Conservation (phyloP, 805 yeast species). For the Wickerhamomyces silvicola region DNA sequence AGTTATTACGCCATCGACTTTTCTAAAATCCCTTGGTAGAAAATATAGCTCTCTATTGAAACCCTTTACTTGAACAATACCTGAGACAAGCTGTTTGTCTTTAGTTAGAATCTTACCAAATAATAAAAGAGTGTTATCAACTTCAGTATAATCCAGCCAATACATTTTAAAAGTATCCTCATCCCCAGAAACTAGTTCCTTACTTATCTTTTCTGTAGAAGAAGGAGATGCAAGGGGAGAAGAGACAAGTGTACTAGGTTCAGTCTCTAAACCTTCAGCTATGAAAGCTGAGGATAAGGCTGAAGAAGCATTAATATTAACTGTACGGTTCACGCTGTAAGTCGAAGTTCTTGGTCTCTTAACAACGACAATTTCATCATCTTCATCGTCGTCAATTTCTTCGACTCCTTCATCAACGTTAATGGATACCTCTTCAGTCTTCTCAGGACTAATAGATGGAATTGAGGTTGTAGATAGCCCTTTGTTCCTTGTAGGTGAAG, state of each 20-base stretch:
- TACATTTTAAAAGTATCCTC: slow-evolving; percentile 57
- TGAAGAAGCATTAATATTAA: slow-evolving; percentile 32
- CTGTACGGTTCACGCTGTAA: slow-evolving; percentile 32
- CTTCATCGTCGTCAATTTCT: slow-evolving; percentile 39
- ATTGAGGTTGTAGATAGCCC: neutral
- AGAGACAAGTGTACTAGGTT: slow-evolving; percentile 9
- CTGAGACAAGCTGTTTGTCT: slow-evolving; percentile 58
- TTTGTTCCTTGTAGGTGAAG: slow-evolving; percentile 32
- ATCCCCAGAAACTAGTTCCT: slow-evolving; percentile 19
- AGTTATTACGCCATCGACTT: slow-evolving; percentile 35
- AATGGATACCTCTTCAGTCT: slow-evolving; percentile 5
- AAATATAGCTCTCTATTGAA: slow-evolving; percentile 68
- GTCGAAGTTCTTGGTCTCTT: slow-evolving; percentile 45
- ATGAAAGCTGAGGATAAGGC: slow-evolving; percentile 22
- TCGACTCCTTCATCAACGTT: slow-evolving; percentile 4
- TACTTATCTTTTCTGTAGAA: slow-evolving; percentile 14
- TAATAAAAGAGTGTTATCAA: slow-evolving; percentile 57
- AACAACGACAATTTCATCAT: slow-evolving; percentile 51
- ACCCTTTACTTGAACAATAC: slow-evolving; percentile 69
- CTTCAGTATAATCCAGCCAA: slow-evolving; percentile 88
- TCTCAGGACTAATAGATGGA: no score
- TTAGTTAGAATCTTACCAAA: slow-evolving; percentile 73
- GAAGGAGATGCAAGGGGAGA: slow-evolving; percentile 12
- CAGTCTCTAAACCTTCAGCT: slow-evolving; percentile 6
- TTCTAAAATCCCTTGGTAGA: slow-evolving; percentile 58